Conservation (phyloP, 257 asterid genomes). For the Solanum habrochaites region DNA sequence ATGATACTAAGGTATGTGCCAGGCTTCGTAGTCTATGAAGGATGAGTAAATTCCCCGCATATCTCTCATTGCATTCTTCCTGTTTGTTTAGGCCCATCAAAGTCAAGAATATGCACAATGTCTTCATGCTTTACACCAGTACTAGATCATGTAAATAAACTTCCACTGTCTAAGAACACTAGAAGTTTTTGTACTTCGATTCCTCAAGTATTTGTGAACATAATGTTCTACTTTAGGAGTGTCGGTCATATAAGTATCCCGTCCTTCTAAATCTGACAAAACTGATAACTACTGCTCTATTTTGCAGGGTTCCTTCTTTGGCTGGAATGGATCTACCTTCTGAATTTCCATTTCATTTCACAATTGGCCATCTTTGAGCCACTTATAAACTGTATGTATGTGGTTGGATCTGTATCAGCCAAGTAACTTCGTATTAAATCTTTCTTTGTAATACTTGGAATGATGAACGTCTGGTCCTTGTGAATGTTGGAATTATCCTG, state of each 20-base stretch:
- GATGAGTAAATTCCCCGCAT: slow-evolving; percentile 4
- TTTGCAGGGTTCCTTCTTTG: slow-evolving; percentile 70
- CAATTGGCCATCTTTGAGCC: not conserved
- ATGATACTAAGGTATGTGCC: slow-evolving; percentile 64
- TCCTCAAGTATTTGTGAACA: not conserved
- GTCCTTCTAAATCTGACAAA: not conserved
- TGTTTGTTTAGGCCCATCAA: slow-evolving; percentile 73
- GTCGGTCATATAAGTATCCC: not conserved
- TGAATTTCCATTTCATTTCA: slow-evolving; percentile 14
- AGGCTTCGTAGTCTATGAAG: not conserved
- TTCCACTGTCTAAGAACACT: slow-evolving; percentile 23
- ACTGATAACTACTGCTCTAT: not conserved
- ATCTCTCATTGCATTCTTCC: slow-evolving; percentile 58
- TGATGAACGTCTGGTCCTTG: not conserved
- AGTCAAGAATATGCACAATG: slow-evolving; percentile 83
- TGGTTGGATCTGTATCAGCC: not conserved
- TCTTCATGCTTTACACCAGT: slow-evolving; percentile 86
- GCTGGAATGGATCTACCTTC: slow-evolving; percentile 88
- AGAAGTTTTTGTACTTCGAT: not conserved
- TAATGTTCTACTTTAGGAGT: not conserved
- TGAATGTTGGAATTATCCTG: not conserved
- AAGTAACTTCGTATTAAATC: not conserved
- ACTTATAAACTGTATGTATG: not conserved
- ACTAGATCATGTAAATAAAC: slow-evolving; percentile 55
- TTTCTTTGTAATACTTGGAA: not conserved